Evolutionary conservation across 1,284 basidiomycete genomes (phyloP).

Genomic region (Rhodotorula sp.): DNA sequence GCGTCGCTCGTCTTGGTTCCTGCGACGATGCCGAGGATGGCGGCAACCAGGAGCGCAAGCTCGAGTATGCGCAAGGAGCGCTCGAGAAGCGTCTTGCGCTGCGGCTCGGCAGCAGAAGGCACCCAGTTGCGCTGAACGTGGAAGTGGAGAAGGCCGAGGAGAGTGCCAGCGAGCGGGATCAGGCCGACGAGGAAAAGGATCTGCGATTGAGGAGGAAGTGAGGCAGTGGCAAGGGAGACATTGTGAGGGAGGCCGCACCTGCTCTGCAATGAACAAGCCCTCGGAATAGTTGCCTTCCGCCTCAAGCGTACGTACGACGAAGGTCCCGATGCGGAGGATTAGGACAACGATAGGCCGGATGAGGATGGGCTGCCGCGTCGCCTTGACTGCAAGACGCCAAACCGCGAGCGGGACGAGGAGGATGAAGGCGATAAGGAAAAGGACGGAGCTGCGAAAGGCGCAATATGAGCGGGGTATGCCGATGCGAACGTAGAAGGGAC

Average conservation of each 20-base stretch:
- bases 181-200: slow-evolving; percentile 30
- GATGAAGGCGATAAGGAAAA: slow-evolving; percentile 26
- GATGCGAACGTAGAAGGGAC: background rate
- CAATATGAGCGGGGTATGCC: background rate
- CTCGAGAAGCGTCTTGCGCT: background rate
- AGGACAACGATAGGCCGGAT: slow-evolving; percentile 40
- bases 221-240: background rate
- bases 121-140: slow-evolving; percentile 25
- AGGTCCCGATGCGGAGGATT: slow-evolving; percentile 34
- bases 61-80: background rate
- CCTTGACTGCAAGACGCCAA: slow-evolving; percentile 18
- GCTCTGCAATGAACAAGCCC: slow-evolving; percentile 24
- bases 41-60: slow-evolving; percentile 2
- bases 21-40: slow-evolving; percentile 14
- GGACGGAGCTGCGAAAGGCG: slow-evolving; percentile 20
- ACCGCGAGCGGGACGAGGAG: slow-evolving; percentile 30
- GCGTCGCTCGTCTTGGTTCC: slow-evolving; percentile 1
- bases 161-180: slow-evolving; percentile 27
- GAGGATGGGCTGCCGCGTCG: slow-evolving; percentile 25
- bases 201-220: background rate
- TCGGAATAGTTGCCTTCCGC: slow-evolving; percentile 10
- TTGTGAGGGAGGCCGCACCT: slow-evolving; percentile 8
- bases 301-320: slow-evolving; percentile 38
- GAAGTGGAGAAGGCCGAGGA: slow-evolving; percentile 20
- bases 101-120: background rate